Percentiles rank a stretch among this genome's conserved stretches.
Conservation (phyloP, 768 basidiomycete genomes). For the Pleurotus sapidus region DNA sequence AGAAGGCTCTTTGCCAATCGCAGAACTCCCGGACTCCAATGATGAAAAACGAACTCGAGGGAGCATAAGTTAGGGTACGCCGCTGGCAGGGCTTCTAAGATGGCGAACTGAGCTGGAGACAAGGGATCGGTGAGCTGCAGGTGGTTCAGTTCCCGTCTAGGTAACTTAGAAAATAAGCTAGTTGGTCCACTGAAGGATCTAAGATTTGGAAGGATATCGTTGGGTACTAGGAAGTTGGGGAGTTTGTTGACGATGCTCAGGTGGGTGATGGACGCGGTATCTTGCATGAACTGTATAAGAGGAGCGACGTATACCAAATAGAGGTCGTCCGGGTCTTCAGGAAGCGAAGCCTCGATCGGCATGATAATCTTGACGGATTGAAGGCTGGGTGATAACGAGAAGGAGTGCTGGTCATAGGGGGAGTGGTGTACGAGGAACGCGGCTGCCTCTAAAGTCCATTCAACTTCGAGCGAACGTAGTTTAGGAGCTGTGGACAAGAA, state of each 20-base stretch:
- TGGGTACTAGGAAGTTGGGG: slow-evolving; percentile 3
- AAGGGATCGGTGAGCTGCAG: background rate
- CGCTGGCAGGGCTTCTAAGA: background rate
- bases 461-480: background rate
- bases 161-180: slow-evolving; percentile 6
- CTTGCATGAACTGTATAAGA: slow-evolving; percentile 3
- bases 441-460: background rate
- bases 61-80: slow-evolving; percentile 1
- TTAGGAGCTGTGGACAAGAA: background rate
- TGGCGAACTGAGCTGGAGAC: background rate
- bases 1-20: background rate
- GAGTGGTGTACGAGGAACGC: slow-evolving; percentile 3
- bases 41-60: background rate
- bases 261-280: background rate
- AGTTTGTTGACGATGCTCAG: background rate
- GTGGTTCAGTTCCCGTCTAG: slow-evolving; percentile 1
- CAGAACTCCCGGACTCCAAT: background rate
- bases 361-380: background rate
- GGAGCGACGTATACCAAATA: background rate
- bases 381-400: background rate
- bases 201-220: background rate
- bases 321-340: background rate
- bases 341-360: background rate
- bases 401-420: background rate
- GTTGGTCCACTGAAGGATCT: background rate